Evolutionary conservation across 2,329 filamentous ascomycete genomes (phyloP), one percentile per base, ranked within the genome.

Genomic region (Ceratocystis harringtonii): DNA sequence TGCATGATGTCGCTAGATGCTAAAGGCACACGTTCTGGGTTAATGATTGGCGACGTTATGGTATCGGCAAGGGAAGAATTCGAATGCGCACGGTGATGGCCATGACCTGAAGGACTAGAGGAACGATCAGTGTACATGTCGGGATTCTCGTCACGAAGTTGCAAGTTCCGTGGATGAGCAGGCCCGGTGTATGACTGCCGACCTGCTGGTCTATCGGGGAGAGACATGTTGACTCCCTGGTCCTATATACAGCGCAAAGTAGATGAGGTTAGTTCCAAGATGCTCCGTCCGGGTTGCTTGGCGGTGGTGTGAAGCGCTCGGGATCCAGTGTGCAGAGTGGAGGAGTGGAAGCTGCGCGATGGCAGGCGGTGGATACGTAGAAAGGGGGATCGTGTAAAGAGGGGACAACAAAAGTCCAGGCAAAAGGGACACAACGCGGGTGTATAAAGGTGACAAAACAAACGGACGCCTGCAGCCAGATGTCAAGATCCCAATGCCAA

Each of bases 51-150:
- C 73, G 78, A 78, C 64, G 75, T 72, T 70, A 82, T 78, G 52
- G 82, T 84, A 65, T 85, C 83, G 71, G 80, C 77, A 72, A 81
- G 82, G 52, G 83, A 85, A 68, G 79, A 79, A 70, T 76, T 78
- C 68, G 84, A 86, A 69, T 76, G 79, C 74, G 78, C 80, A 77
- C 81, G 82, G 72, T 79, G 75, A 76, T 83, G 80, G 60, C 76
- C 73, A 71, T 76, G 72, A 68, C 74, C 71, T 68, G 72, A 71
- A 70, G 75, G 71, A 67, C 78, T 76, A 65, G 78, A 75, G 66
- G 74, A 76, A 69, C 81, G 81, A 61, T 83, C 85, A 45, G 85
- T 78, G 73, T 95, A 90, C 71, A 89, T 78, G 72, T 95, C 89
- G 66, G 81, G 81, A 61, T 84, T 83, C 67, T 81, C 81, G 63